Evolutionary conservation across 148 eudicot genomes (phyloP).

Genomic region (Camellia granthamiana): DNA sequence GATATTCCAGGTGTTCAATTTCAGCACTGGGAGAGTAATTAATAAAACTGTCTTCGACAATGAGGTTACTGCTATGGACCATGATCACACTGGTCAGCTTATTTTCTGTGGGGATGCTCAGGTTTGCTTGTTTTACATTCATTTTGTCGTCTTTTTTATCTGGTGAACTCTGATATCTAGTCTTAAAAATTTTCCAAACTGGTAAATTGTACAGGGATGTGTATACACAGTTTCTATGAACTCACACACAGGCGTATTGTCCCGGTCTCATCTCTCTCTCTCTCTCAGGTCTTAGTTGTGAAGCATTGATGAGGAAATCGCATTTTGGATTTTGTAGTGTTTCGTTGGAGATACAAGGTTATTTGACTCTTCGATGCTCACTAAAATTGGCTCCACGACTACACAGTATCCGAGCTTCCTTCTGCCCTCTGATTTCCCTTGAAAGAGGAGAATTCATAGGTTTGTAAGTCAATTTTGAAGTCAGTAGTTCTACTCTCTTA

Average conservation of each 20-base stretch:
- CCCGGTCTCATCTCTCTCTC: constrained; percentile 47
- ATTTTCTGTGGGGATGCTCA: constrained; percentile 92
- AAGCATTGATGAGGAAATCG: not conserved
- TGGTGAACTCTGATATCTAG: constrained; percentile 10
- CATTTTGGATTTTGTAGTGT: constrained; percentile 51
- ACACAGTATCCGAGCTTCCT: constrained; percentile 94
- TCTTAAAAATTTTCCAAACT: constrained; percentile 19
- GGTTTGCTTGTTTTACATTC: constrained; percentile 38
- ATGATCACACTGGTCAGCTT: constrained; percentile 93
- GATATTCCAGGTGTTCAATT: constrained; percentile 74
- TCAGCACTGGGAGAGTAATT: constrained; percentile 92
- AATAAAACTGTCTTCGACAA: constrained; percentile 54
- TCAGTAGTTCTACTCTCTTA: not conserved
- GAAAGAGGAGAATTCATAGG: constrained; percentile 99
- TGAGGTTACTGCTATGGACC: constrained; percentile 94
- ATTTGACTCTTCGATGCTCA: constrained; percentile 84
- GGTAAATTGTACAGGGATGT: constrained; percentile 65
- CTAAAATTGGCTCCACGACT: constrained; percentile 82
- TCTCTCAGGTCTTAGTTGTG: constrained; percentile 1
- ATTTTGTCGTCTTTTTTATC: constrained; percentile 4
- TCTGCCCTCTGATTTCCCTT: constrained; percentile 93
- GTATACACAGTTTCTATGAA: constrained; percentile 73
- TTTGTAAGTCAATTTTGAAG: constrained; percentile 21
- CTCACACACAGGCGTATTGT: constrained; percentile 68
- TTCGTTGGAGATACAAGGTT: constrained; percentile 79